Conservation (phyloP, 331 rosid genomes). For the Acacia concinna region DNA sequence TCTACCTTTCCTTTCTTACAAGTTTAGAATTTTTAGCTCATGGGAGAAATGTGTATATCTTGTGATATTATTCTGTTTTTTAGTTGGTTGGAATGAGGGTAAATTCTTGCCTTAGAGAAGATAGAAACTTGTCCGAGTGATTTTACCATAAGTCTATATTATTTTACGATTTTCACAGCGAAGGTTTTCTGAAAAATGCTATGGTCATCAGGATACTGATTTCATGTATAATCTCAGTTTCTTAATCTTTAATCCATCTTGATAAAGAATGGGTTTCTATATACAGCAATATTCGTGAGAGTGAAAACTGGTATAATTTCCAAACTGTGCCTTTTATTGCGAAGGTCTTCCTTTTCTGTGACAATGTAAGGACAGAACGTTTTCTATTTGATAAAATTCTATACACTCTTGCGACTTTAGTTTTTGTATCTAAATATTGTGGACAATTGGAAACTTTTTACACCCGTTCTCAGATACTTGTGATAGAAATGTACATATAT, state of each 20-base stretch:
- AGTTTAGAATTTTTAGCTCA: neutral
- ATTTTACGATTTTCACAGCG: neutral
- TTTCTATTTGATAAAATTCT: neutral
- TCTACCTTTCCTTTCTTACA: neutral
- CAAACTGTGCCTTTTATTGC: neutral
- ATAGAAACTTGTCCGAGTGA: neutral
- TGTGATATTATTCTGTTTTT: neutral
- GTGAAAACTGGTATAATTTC: neutral
- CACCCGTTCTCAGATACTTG: neutral
- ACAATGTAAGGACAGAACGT: neutral
- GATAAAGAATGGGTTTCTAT: neutral
- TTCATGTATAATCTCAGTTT: neutral
- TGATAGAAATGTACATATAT: neutral
- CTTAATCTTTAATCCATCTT: neutral
- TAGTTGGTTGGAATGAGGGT: neutral
- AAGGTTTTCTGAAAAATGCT: neutral
- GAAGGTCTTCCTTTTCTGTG: constrained; percentile 12
- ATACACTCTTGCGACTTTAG: neutral
- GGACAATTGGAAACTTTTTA: neutral
- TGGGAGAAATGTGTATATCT: neutral
- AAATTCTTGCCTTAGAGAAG: constrained; percentile 17
- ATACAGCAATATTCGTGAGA: neutral
- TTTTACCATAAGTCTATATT: constrained; percentile 19
- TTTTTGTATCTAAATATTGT: neutral
- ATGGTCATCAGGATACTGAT: neutral